Evolutionary conservation across 2,329 filamentous ascomycete species (phyloP).

Genomic region (Clonostachys byssicola): DNA sequence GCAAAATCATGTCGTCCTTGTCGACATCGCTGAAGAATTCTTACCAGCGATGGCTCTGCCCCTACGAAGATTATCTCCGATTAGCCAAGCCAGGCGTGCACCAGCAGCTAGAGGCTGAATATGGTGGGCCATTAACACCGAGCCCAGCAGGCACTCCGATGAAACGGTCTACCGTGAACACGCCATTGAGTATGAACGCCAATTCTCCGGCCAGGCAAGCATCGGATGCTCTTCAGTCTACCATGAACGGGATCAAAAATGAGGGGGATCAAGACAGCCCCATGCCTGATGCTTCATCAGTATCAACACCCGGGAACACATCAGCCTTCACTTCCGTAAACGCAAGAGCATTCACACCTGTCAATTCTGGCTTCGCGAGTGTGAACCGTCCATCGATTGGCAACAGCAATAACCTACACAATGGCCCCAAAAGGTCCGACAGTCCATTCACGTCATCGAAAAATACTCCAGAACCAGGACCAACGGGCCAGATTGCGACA

Average conservation of each 20-base stretch:
- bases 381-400: slow-evolving; percentile 50
- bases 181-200: slow-evolving; percentile 51
- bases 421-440: slow-evolving; percentile 40
- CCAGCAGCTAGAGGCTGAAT: slow-evolving; percentile 88
- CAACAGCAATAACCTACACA: slow-evolving; percentile 41
- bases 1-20: slow-evolving; percentile 98
- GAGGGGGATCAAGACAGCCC: slow-evolving; percentile 42
- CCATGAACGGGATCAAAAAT: slow-evolving; percentile 36
- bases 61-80: slow-evolving; percentile 91
- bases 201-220: slow-evolving; percentile 65
- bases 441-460: slow-evolving; percentile 61
- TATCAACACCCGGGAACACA: slow-evolving; percentile 30
- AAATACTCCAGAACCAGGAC: slow-evolving; percentile 60
- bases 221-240: slow-evolving; percentile 47
- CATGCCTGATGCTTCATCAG: slow-evolving; percentile 39
- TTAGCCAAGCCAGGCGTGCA: slow-evolving; percentile 94
- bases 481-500: slow-evolving; percentile 46
- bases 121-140: slow-evolving; percentile 87
- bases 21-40: slow-evolving; percentile 98
- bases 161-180: slow-evolving; percentile 59
- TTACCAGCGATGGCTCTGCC: slow-evolving; percentile 93
- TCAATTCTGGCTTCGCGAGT: slow-evolving; percentile 66
- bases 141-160: slow-evolving; percentile 65
- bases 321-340: slow-evolving; percentile 58
- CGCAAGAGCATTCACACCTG: slow-evolving; percentile 65